Evolutionary conservation across 1,139 yeast species (phyloP).

Genomic region (Geotrichum restrictum): DNA sequence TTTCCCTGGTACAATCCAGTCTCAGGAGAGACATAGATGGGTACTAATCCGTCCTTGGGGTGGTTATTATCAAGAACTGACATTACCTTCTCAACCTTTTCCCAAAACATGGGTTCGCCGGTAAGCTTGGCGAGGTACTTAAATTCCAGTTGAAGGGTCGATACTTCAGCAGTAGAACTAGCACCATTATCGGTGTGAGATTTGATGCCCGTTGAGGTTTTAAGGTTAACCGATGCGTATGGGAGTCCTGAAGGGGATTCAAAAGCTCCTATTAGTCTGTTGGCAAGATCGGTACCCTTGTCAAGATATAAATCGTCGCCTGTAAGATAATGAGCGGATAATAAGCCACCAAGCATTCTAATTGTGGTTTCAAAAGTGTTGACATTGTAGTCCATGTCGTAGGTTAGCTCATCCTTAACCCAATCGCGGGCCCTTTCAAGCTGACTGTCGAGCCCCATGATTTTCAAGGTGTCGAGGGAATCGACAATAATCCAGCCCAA

Average conservation of each 20-base stretch:
- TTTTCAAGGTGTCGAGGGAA: conserved; percentile 73
- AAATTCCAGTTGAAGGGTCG: conserved; percentile 84
- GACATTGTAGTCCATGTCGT: conserved; percentile 68
- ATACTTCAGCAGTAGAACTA: conserved; percentile 84
- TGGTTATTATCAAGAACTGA: conserved; percentile 55
- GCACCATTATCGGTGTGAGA: conserved; percentile 65
- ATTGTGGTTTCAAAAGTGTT: conserved; percentile 91
- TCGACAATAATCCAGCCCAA: conserved; percentile 96
- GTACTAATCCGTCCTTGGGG: conserved; percentile 75
- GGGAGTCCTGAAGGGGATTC: conserved; percentile 66
- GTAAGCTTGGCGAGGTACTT: conserved; percentile 77
- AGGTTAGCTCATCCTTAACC: conserved; percentile 59
- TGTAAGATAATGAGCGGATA: conserved; percentile 75
- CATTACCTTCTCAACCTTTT: conserved; percentile 66
- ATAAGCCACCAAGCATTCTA: conserved; percentile 86
- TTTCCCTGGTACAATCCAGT: conserved; percentile 65
- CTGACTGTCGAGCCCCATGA: conserved; percentile 74
- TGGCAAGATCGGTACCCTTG: conserved; percentile 67
- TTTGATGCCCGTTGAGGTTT: conserved; percentile 55
- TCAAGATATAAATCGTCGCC: conserved; percentile 67
- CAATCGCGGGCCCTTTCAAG: conserved; percentile 64
- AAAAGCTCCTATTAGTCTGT: conserved; percentile 61
- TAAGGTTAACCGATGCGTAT: conserved; percentile 70
- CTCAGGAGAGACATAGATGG: conserved; percentile 73
- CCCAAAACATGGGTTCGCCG: conserved; percentile 77